A percentile compares a stretch with the other conserved stretches of the same genome.
phyloP scores from a whole-genome alignment of 2,329 filamentous ascomycete genomes.

The Juglanconis sp. region DNA sequence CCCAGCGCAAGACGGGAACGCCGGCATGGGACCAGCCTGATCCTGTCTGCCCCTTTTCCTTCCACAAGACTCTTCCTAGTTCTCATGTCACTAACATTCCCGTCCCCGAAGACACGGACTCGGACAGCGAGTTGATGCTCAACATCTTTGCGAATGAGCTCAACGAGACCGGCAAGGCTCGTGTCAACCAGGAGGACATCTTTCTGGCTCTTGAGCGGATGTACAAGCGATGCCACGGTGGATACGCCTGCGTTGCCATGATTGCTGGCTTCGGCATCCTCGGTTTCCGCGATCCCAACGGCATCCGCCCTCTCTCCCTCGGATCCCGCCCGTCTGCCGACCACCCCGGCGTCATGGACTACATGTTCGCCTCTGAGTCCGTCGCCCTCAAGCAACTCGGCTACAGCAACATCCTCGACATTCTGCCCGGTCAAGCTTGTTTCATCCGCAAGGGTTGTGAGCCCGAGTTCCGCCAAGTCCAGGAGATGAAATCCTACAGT shows the following conservation, averaged over 20 bases:
- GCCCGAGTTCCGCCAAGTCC: constrained; percentile 74
- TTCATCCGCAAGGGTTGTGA: constrained; percentile 75
- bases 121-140: constrained; percentile 81
- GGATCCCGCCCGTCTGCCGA: constrained; percentile 69
- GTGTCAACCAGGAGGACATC: constrained; percentile 77
- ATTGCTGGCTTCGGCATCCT: constrained; percentile 78
- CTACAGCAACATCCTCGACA: constrained; percentile 72
- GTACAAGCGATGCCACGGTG: constrained; percentile 73
- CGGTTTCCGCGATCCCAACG: constrained; percentile 73
- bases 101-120: constrained; percentile 61
- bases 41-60: neutral
- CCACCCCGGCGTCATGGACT: constrained; percentile 65
- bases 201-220: constrained; percentile 70
- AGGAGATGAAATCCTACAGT: constrained; percentile 64
- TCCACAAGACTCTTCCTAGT: neutral
- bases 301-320: constrained; percentile 78
- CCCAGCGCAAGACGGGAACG: neutral
- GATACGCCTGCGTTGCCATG: constrained; percentile 82
- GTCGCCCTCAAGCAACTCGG: constrained; percentile 79
- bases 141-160: constrained; percentile 85
- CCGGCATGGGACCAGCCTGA: neutral
- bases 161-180: constrained; percentile 79
- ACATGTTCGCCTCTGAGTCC: constrained; percentile 89
- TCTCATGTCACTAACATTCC: neutral
- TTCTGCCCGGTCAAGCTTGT: constrained; percentile 79